Conservation (phyloP, 768 basidiomycete genomes). For the Erythrobasidium yunnanense region DNA sequence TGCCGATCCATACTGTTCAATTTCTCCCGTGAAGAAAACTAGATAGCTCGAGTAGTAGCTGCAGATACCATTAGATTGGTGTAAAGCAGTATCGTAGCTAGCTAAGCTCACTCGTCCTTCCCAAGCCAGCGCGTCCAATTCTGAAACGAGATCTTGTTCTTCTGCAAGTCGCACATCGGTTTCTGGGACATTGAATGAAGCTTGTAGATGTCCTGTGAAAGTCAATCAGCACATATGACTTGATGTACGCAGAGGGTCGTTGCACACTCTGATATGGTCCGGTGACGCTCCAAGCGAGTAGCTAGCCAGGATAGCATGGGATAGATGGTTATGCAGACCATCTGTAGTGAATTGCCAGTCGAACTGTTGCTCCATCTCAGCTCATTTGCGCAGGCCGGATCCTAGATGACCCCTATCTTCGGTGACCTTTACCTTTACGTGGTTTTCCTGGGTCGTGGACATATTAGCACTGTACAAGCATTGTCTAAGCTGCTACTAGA, state of each 20-base stretch:
- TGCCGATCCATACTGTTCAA: constrained; percentile 17
- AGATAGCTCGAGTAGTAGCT: constrained; percentile 37
- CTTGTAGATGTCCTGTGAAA: constrained; percentile 8
- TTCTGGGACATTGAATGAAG: constrained; percentile 1
- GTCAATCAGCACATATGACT: background rate
- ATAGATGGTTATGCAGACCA: constrained; percentile 29
- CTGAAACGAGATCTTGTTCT: constrained; percentile 11
- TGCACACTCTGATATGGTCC: constrained; percentile 1
- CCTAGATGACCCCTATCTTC: background rate
- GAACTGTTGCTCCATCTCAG: constrained; percentile 3
- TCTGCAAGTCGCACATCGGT: constrained; percentile 2
- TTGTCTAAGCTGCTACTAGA: background rate
- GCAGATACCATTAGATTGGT: background rate
- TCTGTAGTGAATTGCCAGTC: constrained; percentile 25
- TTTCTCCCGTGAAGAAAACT: constrained; percentile 33
- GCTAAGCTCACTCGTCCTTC: constrained; percentile 10
- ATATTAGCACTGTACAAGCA: no score
- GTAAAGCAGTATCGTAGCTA: background rate
- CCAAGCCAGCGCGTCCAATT: constrained; percentile 26
- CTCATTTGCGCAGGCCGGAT: background rate
- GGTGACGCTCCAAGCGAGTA: constrained; percentile 25
- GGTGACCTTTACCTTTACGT: constrained; percentile 15
- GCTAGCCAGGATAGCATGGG: constrained; percentile 26
- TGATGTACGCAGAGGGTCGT: background rate
- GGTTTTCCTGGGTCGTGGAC: constrained; percentile 19